Percentiles rank a stretch among this genome's conserved stretches.
phyloP scores from a whole-genome alignment of 805 yeast genomes.

The Cyberlindnera xishuangbannaensis region DNA sequence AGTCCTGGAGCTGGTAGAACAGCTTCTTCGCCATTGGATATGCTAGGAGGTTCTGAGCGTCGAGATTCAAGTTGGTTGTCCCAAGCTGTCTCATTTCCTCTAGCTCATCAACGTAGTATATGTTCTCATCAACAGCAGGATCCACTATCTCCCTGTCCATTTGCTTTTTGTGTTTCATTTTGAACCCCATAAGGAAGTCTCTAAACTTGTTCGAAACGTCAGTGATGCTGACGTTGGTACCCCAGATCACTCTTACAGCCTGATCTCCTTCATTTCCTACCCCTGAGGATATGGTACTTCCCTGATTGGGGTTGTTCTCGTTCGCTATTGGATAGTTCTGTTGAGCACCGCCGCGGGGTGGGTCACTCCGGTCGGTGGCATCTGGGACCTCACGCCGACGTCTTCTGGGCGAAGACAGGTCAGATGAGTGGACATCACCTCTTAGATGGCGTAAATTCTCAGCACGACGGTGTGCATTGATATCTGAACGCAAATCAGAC shows the following conservation, averaged over 20 bases:
- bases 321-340: too few species aligned
- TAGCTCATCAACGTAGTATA: constrained; percentile 68
- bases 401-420: constrained; percentile 63
- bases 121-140: constrained; percentile 58
- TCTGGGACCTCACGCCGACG: constrained; percentile 53
- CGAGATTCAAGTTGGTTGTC: constrained; percentile 76
- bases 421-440: constrained; percentile 74
- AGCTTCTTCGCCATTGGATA: constrained; percentile 71
- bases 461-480: constrained; percentile 33
- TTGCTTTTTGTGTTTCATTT: constrained; percentile 61
- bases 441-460: constrained; percentile 51
- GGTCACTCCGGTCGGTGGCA: constrained; percentile 12
- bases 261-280: constrained; percentile 41
- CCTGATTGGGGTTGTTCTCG: background rate
- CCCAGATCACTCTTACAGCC: constrained; percentile 94
- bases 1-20: constrained; percentile 80
- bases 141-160: constrained; percentile 33
- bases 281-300: constrained; percentile 15
- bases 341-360: too few species aligned
- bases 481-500: constrained; percentile 41
- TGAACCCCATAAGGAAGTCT: constrained; percentile 78
- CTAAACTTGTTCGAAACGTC: constrained; percentile 79
- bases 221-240: constrained; percentile 90
- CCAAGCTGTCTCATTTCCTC: constrained; percentile 74
- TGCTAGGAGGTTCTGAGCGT: constrained; percentile 71